Percentiles rank a stretch among this genome's conserved stretches.
Evolutionary conservation across 805 yeast species (phyloP).

Genomic region (Wickerhamiella azymoides): DNA sequence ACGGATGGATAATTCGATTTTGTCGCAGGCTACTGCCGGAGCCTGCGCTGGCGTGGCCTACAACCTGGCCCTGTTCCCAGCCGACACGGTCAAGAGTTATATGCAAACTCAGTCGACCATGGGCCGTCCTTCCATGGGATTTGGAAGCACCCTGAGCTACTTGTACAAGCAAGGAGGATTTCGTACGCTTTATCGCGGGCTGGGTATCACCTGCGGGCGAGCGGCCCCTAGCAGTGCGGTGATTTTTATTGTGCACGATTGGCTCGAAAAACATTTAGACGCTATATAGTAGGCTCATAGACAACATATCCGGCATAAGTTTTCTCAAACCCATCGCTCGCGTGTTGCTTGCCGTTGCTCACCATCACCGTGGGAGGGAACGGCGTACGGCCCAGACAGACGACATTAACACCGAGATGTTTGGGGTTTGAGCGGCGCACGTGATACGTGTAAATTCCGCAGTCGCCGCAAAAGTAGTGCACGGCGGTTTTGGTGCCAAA

Average conservation of each 20-base stretch:
- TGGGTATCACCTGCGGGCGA: constrained; percentile 66
- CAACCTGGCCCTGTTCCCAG: constrained; percentile 71
- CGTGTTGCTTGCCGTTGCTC: constrained; percentile 1
- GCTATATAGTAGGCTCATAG: not conserved
- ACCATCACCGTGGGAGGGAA: not conserved
- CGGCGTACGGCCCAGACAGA: not conserved
- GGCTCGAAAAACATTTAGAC: constrained; percentile 14
- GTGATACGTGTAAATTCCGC: constrained; percentile 3
- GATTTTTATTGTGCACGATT: constrained; percentile 68
- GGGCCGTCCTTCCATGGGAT: constrained; percentile 24
- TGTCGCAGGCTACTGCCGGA: constrained; percentile 45
- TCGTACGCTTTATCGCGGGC: constrained; percentile 64
- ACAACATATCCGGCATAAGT: not conserved
- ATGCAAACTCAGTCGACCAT: constrained; percentile 51
- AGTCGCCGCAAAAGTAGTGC: constrained; percentile 1
- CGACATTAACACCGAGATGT: not conserved
- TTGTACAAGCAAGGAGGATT: constrained; percentile 45
- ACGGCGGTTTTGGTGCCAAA: not conserved
- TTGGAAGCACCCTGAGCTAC: constrained; percentile 28
- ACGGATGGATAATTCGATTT: constrained; percentile 9
- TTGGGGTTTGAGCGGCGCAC: not conserved
- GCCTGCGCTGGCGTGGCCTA: constrained; percentile 77
- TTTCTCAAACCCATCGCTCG: not conserved
- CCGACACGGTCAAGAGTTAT: constrained; percentile 78
- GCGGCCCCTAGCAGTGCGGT: constrained; percentile 85